Evolutionary conservation across 164 flowering plant genomes (phyloP).

Genomic region (Vitis cinerea): DNA sequence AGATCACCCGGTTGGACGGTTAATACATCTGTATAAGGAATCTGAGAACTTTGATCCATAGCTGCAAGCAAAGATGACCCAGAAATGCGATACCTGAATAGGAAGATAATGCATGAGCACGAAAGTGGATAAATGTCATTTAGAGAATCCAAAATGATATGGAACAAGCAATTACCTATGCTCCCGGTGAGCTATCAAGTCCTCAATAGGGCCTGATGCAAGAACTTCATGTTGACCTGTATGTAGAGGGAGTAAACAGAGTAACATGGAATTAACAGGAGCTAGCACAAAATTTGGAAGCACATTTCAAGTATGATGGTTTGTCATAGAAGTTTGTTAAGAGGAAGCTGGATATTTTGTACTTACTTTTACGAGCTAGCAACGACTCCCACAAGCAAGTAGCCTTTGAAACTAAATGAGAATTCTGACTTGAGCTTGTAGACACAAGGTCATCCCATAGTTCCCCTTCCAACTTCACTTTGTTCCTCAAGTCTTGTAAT

Average conservation of each 20-base stretch:
- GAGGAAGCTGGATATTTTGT: neutral
- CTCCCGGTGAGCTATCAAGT: constrained; percentile 96
- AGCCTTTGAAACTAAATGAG: constrained; percentile 94
- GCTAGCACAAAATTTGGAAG: neutral
- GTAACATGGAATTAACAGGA: neutral
- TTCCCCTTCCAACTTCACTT: constrained; percentile 91
- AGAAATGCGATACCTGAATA: constrained; percentile 90
- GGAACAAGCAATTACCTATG: constrained; percentile 62
- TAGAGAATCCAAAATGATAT: neutral
- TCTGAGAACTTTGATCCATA: constrained; percentile 95
- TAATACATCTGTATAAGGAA: constrained; percentile 49
- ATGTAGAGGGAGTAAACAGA: constrained; percentile 2
- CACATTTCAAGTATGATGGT: neutral
- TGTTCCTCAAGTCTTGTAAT: constrained; percentile 84
- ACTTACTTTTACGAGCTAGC: constrained; percentile 83
- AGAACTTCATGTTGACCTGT: constrained; percentile 97
- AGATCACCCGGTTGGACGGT: constrained; percentile 45
- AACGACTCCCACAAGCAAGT: constrained; percentile 97
- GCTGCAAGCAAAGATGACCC: constrained; percentile 97
- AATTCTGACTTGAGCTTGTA: constrained; percentile 79
- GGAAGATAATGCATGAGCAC: constrained; percentile 5
- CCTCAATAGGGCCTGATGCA: constrained; percentile 99
- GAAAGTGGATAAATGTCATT: constrained; percentile 1
- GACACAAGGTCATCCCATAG: constrained; percentile 89
- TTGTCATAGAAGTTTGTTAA: neutral